Conservation (phyloP, 139 green algal species). For the Closterium sp. region DNA sequence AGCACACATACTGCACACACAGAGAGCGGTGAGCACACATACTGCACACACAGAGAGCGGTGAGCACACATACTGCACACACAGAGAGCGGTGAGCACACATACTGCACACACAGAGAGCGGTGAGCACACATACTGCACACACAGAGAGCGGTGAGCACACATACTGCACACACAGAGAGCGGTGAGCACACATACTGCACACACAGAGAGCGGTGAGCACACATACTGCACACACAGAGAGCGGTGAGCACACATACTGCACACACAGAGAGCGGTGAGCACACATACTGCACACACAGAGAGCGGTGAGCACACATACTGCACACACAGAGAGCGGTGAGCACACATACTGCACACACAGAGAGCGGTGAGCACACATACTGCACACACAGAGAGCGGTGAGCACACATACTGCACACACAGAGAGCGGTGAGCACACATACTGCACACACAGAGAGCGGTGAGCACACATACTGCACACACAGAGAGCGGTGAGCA, state of each 20-base stretch:
- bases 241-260: neutral
- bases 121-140: conserved; percentile 13
- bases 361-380: too few relatives aligned
- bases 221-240: conserved; percentile 10
- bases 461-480: neutral
- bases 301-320: too few relatives aligned
- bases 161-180: neutral
- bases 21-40: too few relatives aligned
- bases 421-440: conserved; percentile 11
- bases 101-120: too few relatives aligned
- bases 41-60: too few relatives aligned
- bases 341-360: too few relatives aligned
- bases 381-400: too few relatives aligned
- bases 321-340: too few relatives aligned
- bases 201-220: neutral
- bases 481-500: neutral
- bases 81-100: too few relatives aligned
- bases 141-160: conserved; percentile 11
- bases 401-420: conserved; percentile 10
- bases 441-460: neutral
- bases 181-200: neutral
- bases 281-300: neutral
- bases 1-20: neutral
- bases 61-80: too few relatives aligned
- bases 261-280: too few relatives aligned